Percentiles rank a stretch among this genome's conserved stretches.
phyloP scores from a whole-genome alignment of 345 rosid genomes.

The Ricinus communis region DNA sequence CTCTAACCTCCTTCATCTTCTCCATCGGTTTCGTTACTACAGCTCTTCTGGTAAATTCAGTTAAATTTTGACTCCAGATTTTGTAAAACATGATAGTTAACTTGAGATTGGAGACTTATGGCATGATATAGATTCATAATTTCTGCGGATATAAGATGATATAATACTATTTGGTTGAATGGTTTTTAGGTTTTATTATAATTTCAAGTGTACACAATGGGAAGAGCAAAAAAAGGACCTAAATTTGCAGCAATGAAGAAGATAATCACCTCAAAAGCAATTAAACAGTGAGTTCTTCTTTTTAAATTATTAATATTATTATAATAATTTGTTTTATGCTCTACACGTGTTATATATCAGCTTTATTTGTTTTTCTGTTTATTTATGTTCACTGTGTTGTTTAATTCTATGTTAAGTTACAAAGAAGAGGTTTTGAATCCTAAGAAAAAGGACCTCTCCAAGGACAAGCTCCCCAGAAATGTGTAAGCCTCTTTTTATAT shows the following conservation, averaged over 20 bases:
- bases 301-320: background rate
- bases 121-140: no score
- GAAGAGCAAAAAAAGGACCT: constrained; percentile 66
- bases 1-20: no score
- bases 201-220: constrained; percentile 38
- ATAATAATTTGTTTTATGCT: no score
- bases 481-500: constrained; percentile 50
- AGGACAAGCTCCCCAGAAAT: constrained; percentile 78
- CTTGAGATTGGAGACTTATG: no score
- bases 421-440: constrained; percentile 90
- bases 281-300: constrained; percentile 45
- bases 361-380: background rate
- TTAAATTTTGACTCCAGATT: no score
- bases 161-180: no score
- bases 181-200: no score
- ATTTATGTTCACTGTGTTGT: background rate
- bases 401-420: constrained; percentile 44
- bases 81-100: no score
- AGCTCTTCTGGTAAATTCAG: no score
- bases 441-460: constrained; percentile 65
- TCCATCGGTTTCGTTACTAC: no score
- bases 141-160: no score
- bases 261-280: constrained; percentile 59
- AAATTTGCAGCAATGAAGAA: constrained; percentile 84
- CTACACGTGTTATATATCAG: no score